phyloP scores from a whole-genome alignment of 148 eudicot genomes.

The Spergularia bocconei region DNA sequence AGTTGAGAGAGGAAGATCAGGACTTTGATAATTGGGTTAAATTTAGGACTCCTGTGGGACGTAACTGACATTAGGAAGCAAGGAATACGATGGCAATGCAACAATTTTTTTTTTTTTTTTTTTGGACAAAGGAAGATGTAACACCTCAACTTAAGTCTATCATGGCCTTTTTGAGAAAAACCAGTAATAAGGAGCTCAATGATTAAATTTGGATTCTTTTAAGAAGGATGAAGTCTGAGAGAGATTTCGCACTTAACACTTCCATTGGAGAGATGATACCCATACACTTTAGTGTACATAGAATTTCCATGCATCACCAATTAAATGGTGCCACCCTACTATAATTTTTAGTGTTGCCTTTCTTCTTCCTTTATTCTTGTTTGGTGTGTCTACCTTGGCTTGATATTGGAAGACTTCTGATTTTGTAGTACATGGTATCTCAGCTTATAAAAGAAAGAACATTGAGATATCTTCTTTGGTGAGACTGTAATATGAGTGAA shows the following conservation, averaged over 20 bases:
- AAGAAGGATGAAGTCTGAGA: neutral
- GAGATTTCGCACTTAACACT: neutral
- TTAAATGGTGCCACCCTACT: too few species aligned
- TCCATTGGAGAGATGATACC: too few species aligned
- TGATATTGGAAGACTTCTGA: neutral
- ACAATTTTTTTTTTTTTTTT: neutral
- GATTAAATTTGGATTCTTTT: neutral
- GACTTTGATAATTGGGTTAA: too few species aligned
- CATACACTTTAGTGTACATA: too few species aligned
- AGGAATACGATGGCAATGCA: neutral
- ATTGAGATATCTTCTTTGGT: neutral
- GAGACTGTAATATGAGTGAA: neutral
- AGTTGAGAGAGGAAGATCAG: too few species aligned
- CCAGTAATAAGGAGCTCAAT: neutral
- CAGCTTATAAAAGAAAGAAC: neutral
- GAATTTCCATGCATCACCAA: too few species aligned
- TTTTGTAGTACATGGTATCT: neutral
- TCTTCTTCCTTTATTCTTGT: neutral
- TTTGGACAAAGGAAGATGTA: neutral
- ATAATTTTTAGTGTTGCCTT: too few species aligned
- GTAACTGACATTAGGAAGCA: neutral
- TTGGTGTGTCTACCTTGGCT: neutral
- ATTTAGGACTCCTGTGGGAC: neutral
- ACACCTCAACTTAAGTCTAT: neutral
- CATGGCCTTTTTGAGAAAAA: neutral